Conservation (phyloP, 148 eudicot species). For the Rhododendron simsii region DNA sequence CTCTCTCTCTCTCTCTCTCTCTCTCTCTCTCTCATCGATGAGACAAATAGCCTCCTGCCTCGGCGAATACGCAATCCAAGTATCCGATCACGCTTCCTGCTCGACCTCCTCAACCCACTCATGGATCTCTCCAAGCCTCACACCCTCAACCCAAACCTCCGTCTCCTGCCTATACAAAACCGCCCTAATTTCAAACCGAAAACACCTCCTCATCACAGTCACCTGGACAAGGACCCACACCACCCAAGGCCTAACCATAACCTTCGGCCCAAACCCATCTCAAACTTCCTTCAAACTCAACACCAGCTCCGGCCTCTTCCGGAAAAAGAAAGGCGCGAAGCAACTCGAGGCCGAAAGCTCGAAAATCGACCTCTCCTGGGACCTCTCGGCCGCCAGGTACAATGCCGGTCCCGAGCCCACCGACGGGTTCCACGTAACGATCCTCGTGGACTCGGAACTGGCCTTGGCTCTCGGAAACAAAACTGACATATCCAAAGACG, state of each 20-base stretch:
- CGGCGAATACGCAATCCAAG: constrained; percentile 60
- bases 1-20: too few species aligned
- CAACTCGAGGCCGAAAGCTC: constrained; percentile 28
- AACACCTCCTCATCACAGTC: constrained; percentile 38
- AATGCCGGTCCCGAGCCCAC: constrained; percentile 53
- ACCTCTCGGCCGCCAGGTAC: constrained; percentile 58
- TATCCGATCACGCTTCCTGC: constrained; percentile 57
- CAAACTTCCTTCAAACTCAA: constrained; percentile 42
- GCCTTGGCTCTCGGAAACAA: constrained; percentile 54
- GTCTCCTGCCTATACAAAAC: constrained; percentile 45
- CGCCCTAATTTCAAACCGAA: constrained; percentile 32
- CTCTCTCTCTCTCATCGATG: constrained; percentile 31
- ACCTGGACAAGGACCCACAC: constrained; percentile 55
- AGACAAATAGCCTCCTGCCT: constrained; percentile 63
- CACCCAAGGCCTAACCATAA: constrained; percentile 56
- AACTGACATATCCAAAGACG: constrained; percentile 24
- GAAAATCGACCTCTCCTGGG: constrained; percentile 59
- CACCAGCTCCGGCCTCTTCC: constrained; percentile 56
- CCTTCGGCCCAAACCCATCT: constrained; percentile 31
- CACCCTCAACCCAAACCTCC: constrained; percentile 58
- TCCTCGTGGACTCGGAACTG: constrained; percentile 42
- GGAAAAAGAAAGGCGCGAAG: constrained; percentile 72
- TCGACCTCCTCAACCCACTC: constrained; percentile 32
- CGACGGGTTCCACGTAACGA: constrained; percentile 51
- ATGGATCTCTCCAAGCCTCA: constrained; percentile 26